phyloP scores from a whole-genome alignment of 2,329 filamentous ascomycete species.

The Huntiella decipiens region DNA sequence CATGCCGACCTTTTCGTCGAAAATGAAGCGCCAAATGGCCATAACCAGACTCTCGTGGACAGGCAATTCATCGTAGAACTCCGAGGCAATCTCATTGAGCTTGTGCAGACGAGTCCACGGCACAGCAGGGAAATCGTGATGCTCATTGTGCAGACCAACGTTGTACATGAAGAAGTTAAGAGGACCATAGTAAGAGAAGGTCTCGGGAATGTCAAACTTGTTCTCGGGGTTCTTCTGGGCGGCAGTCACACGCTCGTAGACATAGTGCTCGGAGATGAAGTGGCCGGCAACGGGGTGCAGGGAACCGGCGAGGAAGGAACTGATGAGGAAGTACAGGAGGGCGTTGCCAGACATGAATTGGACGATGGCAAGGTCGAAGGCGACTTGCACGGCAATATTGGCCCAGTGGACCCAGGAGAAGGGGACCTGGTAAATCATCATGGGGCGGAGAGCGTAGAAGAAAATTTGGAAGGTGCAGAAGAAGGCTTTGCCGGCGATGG shows the following conservation, averaged over 20 bases:
- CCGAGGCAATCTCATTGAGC: slow-evolving; percentile 61
- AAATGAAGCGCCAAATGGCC: slow-evolving; percentile 90
- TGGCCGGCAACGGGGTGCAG: slow-evolving; percentile 90
- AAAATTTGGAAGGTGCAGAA: slow-evolving; percentile 99
- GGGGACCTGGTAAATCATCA: slow-evolving; percentile 80
- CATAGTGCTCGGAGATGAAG: slow-evolving; percentile 96
- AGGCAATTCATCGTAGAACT: slow-evolving; percentile 83
- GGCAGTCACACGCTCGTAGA: slow-evolving; percentile 46
- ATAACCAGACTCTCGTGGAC: slow-evolving; percentile 77
- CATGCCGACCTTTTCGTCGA: slow-evolving; percentile 74
- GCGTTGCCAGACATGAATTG: slow-evolving; percentile 40
- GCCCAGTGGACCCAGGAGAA: slow-evolving; percentile 68
- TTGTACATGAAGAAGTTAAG: slow-evolving; percentile 92
- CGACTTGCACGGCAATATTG: slow-evolving; percentile 60
- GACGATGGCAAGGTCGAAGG: slow-evolving; percentile 57
- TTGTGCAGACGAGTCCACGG: slow-evolving; percentile 76
- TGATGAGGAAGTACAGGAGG: slow-evolving; percentile 67
- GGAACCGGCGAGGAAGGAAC: slow-evolving; percentile 81
- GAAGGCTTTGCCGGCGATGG: slow-evolving; percentile 88
- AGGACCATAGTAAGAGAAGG: slow-evolving; percentile 88
- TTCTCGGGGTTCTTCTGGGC: slow-evolving; percentile 38
- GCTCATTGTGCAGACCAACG: slow-evolving; percentile 93
- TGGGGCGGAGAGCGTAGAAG: slow-evolving; percentile 92
- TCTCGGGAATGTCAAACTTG: slow-evolving; percentile 61
- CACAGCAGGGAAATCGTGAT: slow-evolving; percentile 94